phyloP scores from a whole-genome alignment of 192 early-diverging fungal species.

The Pilobolus umbonatus region DNA sequence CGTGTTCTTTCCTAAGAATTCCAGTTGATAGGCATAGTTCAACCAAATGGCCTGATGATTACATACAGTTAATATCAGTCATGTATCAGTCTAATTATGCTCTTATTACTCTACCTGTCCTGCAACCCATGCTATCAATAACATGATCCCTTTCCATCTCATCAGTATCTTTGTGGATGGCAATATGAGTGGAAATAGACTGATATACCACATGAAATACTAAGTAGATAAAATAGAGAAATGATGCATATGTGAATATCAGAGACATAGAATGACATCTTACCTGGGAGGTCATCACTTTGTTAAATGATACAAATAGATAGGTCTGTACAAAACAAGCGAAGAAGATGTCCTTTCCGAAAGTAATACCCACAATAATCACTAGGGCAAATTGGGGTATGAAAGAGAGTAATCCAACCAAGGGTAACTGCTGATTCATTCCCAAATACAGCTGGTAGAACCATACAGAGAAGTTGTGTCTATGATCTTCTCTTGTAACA shows the following conservation, averaged over 20 bases:
- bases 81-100: neutral
- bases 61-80: neutral
- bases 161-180: slow-evolving; percentile 53
- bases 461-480: slow-evolving; percentile 98
- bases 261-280: neutral
- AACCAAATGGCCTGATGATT: slow-evolving; percentile 78
- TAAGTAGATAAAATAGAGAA: slow-evolving; percentile 26
- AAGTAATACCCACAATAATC: slow-evolving; percentile 59
- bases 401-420: slow-evolving; percentile 71
- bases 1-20: slow-evolving; percentile 83
- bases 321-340: slow-evolving; percentile 92
- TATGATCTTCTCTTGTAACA: slow-evolving; percentile 91
- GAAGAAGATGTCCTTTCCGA: slow-evolving; percentile 80
- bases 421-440: slow-evolving; percentile 44
- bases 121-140: slow-evolving; percentile 66
- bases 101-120: slow-evolving; percentile 46
- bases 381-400: slow-evolving; percentile 77
- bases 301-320: slow-evolving; percentile 94
- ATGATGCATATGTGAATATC: slow-evolving; percentile 52
- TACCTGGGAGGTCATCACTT: slow-evolving; percentile 95
- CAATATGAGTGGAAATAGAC: slow-evolving; percentile 82
- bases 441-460: slow-evolving; percentile 93
- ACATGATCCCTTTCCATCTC: slow-evolving; percentile 41
- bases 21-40: slow-evolving; percentile 78
- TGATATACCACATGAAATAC: slow-evolving; percentile 99